phyloP scores from a whole-genome alignment of 164 flowering plant genomes.

The Tetrastigma voinierianum region DNA sequence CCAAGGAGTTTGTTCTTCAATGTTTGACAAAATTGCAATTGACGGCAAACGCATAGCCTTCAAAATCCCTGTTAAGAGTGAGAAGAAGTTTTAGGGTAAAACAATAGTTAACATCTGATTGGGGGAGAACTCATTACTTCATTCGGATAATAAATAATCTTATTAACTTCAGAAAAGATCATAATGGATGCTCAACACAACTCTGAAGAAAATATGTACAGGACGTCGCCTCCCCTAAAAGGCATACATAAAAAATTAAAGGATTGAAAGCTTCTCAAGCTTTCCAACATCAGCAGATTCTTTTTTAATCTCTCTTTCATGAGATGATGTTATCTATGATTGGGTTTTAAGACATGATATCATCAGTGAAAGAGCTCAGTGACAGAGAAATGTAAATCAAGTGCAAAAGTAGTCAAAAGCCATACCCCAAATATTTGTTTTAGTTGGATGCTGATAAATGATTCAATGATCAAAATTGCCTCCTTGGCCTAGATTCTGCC shows the following conservation, averaged over 20 bases:
- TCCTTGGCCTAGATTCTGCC: constrained; percentile 76
- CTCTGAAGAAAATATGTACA: too few species aligned
- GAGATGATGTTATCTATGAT: not conserved
- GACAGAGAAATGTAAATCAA: not conserved
- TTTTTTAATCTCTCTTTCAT: too few species aligned
- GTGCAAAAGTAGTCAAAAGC: not conserved
- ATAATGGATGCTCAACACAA: too few species aligned
- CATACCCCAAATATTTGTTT: constrained; percentile 12
- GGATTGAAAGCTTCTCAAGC: too few species aligned
- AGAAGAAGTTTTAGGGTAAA: not conserved
- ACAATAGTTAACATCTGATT: not conserved
- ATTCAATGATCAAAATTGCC: constrained; percentile 51
- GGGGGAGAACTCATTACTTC: not conserved
- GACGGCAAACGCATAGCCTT: not conserved
- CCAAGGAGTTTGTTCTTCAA: not conserved
- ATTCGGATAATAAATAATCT: not conserved
- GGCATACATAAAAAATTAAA: too few species aligned
- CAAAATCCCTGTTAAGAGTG: constrained; percentile 1
- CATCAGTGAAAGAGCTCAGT: not conserved
- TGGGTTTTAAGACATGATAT: not conserved
- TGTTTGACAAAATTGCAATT: not conserved
- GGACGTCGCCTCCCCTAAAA: too few species aligned
- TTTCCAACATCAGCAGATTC: too few species aligned
- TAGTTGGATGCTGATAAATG: not conserved
- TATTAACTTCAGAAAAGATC: too few species aligned